phyloP scores from a whole-genome alignment of 345 rosid genomes.

The Erysimum cheiranthoides region DNA sequence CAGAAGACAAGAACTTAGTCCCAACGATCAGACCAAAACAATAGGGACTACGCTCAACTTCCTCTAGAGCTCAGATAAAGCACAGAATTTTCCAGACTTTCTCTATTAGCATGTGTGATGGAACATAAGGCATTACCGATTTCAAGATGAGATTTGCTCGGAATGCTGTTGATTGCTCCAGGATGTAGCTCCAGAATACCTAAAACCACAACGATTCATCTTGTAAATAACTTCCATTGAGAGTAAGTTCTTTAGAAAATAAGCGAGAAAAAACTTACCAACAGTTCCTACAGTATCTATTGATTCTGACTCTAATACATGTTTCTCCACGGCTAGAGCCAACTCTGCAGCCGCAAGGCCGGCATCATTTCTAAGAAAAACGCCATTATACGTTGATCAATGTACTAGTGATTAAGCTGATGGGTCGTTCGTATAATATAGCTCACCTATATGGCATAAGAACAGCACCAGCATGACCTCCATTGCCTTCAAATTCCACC shows the following conservation, averaged over 20 bases:
- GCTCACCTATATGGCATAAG: constrained; percentile 87
- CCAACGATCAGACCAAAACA: constrained; percentile 24
- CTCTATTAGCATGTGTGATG: constrained; percentile 13
- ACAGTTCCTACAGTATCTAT: constrained; percentile 95
- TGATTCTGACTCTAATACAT: constrained; percentile 83
- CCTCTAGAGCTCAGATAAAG: background rate
- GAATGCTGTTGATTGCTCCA: constrained; percentile 96
- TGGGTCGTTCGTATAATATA: background rate
- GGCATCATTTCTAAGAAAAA: constrained; percentile 76
- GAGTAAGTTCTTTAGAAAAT: constrained; percentile 9
- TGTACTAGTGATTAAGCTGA: background rate
- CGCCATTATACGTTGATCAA: constrained; percentile 14
- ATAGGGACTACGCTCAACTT: background rate
- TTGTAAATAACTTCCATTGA: constrained; percentile 5
- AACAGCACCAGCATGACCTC: constrained; percentile 97
- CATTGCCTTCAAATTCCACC: constrained; percentile 90
- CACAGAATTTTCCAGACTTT: background rate
- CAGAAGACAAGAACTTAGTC: constrained; percentile 14
- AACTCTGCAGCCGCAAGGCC: constrained; percentile 97
- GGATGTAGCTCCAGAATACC: constrained; percentile 93
- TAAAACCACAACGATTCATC: constrained; percentile 28
- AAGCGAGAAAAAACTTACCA: constrained; percentile 53
- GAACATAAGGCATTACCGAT: constrained; percentile 59
- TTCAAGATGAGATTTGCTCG: constrained; percentile 91
- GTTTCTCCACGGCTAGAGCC: constrained; percentile 90